phyloP scores from a whole-genome alignment of 2,329 filamentous ascomycete species.

The Neonectria faginata region DNA sequence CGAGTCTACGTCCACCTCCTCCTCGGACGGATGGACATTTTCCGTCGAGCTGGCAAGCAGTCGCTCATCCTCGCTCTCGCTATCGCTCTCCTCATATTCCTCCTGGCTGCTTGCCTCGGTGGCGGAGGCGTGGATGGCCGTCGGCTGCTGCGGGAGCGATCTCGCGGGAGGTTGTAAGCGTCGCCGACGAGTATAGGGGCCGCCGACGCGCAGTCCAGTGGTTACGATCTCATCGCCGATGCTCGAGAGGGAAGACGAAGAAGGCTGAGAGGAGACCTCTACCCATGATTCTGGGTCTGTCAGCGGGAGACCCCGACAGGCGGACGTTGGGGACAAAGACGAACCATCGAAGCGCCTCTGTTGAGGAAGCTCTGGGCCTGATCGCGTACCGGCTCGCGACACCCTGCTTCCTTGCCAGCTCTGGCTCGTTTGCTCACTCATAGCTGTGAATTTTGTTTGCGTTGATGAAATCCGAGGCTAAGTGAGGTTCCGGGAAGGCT shows the following conservation, averaged over 20 bases:
- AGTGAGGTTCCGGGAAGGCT: slow-evolving; percentile 6
- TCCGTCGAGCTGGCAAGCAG: slow-evolving; percentile 70
- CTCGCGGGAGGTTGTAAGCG: slow-evolving; percentile 53
- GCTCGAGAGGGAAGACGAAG: slow-evolving; percentile 90
- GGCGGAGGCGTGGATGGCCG: slow-evolving; percentile 56
- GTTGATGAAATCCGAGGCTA: slow-evolving; percentile 13
- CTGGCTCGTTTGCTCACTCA: slow-evolving; percentile 47
- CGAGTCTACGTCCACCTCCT: slow-evolving; percentile 57
- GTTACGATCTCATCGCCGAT: slow-evolving; percentile 90
- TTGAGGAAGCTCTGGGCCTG: slow-evolving; percentile 48
- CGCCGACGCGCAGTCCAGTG: slow-evolving; percentile 83
- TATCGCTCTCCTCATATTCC: slow-evolving; percentile 92
- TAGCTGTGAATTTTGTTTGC: slow-evolving; percentile 28
- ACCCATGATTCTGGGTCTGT: slow-evolving; percentile 87
- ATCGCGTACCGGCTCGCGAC: slow-evolving; percentile 45
- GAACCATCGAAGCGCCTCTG: slow-evolving; percentile 54
- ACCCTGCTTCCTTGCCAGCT: slow-evolving; percentile 41
- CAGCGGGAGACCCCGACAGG: slow-evolving; percentile 23
- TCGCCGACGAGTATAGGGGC: slow-evolving; percentile 71
- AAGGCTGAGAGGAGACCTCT: slow-evolving; percentile 91
- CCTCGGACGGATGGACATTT: slow-evolving; percentile 56
- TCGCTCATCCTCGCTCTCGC: slow-evolving; percentile 87
- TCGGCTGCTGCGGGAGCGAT: slow-evolving; percentile 54
- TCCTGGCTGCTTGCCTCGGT: slow-evolving; percentile 82
- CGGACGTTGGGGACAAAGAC: slow-evolving; percentile 29